phyloP scores from a whole-genome alignment of 805 yeast genomes.

The Wickerhamiella spandovensis region DNA sequence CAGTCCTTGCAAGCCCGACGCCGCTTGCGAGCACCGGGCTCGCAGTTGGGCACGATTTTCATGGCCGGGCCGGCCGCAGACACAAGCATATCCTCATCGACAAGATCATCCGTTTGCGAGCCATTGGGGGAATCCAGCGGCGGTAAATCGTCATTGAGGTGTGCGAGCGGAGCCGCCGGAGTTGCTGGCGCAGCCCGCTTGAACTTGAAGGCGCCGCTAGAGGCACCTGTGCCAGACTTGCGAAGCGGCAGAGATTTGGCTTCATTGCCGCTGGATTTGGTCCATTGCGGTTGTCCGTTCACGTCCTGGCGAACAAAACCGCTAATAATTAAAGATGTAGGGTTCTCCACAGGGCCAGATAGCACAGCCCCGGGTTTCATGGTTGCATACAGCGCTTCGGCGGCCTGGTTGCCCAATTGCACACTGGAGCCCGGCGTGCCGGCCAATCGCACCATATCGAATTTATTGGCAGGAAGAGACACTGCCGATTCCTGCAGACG shows the following conservation, averaged over 20 bases:
- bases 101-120: slow-evolving; percentile 36
- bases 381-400: slow-evolving; percentile 20
- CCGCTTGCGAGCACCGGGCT: slow-evolving; percentile 39
- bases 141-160: slow-evolving; percentile 24
- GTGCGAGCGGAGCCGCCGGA: slow-evolving; percentile 35
- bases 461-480: slow-evolving; percentile 19
- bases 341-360: slow-evolving; percentile 16
- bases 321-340: slow-evolving; percentile 27
- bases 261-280: slow-evolving; percentile 7
- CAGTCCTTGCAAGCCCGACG: slow-evolving; percentile 97
- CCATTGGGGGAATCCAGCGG: slow-evolving; percentile 28
- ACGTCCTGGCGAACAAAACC: slow-evolving; percentile 24
- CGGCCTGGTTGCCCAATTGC: slow-evolving; percentile 13
- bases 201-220: slow-evolving; percentile 12
- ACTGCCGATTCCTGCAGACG: slow-evolving; percentile 25
- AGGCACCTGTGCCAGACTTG: neutral
- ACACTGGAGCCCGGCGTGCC: slow-evolving; percentile 11
- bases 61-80: slow-evolving; percentile 29
- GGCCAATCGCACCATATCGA: slow-evolving; percentile 19
- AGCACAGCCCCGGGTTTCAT: slow-evolving; percentile 23
- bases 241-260: slow-evolving; percentile 4
- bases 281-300: slow-evolving; percentile 14
- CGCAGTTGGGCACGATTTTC: slow-evolving; percentile 48
- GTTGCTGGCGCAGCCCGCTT: slow-evolving; percentile 18
- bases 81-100: slow-evolving; percentile 46